Base-by-base conservation (phyloP, 768 basidiomycete genomes). In the Hirschioporus abietinus region DNA sequence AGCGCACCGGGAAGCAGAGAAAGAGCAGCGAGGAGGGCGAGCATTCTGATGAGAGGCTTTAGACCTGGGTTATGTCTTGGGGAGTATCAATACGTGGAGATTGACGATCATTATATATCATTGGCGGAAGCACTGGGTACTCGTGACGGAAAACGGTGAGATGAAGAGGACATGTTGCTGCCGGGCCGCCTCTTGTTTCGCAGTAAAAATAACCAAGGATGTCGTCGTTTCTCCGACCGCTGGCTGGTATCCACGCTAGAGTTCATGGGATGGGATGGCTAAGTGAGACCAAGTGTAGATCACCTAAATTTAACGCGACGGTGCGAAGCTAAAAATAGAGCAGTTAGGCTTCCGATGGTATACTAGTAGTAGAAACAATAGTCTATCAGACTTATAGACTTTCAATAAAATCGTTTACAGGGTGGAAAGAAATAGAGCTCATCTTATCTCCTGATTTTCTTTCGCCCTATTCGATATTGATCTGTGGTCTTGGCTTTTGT, bases 1-100 rank as follows among this genome's bases (percentile, higher is more conserved):
- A 62, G 34, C 10, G 63, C 35, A 64, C 67, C 57, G 64, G 66
- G 63, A 63, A 66, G 34, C 8, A 65, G 63, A 30, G 60, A 23
- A 57, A 64, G 61, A n/a, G 60, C 60, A 30, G 61, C 60, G 62
- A 64, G 60, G 25, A 70, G 24, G 12, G 9, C 10, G 30, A 61
- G 3, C 60, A 61, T 61, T 23, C 15, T 61, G 30, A 34, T 8
- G 23, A 61, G 60, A 25, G 24, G n/a, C 27, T 24, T 18, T 12
- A 61, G 23, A 52, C 42, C 42, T 52, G 42, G 20, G 1, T 3
- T 52, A 52, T 52, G 42, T 15, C 42, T 52, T 52, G 42, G 42
- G 42, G 12, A 15, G 3, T 15, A 12, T 15, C 42, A 52, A 3
- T 52, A 30, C 30, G 42, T 52, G 42, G 42, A 52, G 42, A 20